Conservation (phyloP, 2,329 filamentous ascomycete species). For the Cordyceps fumosorosea region DNA sequence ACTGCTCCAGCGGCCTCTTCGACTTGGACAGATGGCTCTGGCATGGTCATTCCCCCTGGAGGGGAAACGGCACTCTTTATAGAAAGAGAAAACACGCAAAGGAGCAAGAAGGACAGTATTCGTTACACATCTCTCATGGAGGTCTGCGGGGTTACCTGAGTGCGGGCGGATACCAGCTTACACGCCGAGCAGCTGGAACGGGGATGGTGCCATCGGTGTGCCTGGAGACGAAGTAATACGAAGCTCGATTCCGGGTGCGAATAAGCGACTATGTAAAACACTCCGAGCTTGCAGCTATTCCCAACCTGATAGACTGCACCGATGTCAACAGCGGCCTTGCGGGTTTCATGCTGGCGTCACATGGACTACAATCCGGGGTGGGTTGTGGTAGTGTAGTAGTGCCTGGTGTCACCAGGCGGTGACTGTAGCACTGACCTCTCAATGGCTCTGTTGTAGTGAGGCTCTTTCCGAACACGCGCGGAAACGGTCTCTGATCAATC, state of each 20-base stretch:
- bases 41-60: too few relatives aligned
- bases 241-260: background rate
- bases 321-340: background rate
- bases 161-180: background rate
- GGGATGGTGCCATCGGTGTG: background rate
- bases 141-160: background rate
- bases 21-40: background rate
- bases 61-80: background rate
- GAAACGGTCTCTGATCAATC: background rate
- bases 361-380: background rate
- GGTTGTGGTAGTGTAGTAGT: slow-evolving; percentile 1
- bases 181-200: background rate
- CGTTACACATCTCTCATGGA: background rate
- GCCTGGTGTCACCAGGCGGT: background rate
- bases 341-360: background rate
- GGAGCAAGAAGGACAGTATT: background rate
- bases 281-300: background rate
- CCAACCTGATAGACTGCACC: background rate
- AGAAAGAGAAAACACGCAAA: background rate
- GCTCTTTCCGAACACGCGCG: background rate
- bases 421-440: background rate
- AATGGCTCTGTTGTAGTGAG: background rate
- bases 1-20: background rate
- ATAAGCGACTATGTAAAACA: background rate
- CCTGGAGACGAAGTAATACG: background rate